A percentile compares a stretch with the other conserved stretches of the same genome.
Conservation (phyloP, 805 yeast genomes). For the Wickerhamiella allomyrinae region DNA sequence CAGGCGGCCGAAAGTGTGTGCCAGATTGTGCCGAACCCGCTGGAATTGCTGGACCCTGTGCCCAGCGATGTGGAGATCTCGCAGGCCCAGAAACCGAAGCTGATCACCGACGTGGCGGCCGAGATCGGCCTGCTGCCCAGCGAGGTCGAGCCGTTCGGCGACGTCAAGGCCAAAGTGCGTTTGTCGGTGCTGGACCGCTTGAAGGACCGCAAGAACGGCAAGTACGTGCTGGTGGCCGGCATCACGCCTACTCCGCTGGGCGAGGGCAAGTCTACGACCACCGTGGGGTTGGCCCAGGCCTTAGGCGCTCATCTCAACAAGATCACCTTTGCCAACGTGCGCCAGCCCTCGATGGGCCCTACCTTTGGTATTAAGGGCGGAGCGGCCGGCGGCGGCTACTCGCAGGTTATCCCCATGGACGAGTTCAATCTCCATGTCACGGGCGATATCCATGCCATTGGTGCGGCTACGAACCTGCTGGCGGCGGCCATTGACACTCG, state of each 20-base stretch:
- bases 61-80: constrained; percentile 89
- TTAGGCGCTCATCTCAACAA: constrained; percentile 77
- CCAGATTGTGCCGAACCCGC: constrained; percentile 40
- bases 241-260: constrained; percentile 97
- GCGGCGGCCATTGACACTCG: constrained; percentile 97
- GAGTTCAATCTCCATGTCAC: constrained; percentile 96
- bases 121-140: constrained; percentile 67
- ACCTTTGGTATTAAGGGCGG: constrained; percentile 98
- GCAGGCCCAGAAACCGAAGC: constrained; percentile 76
- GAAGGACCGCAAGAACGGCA: constrained; percentile 49
- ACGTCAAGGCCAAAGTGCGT: constrained; percentile 78
- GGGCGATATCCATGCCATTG: constrained; percentile 94
- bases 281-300: constrained; percentile 94
- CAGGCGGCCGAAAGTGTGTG: constrained; percentile 27
- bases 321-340: constrained; percentile 81
- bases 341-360: constrained; percentile 98
- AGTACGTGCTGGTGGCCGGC: constrained; percentile 87
- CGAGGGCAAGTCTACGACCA: constrained; percentile 94
- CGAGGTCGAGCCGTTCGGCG: constrained; percentile 82
- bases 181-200: constrained; percentile 59
- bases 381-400: constrained; percentile 98
- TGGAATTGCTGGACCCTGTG: constrained; percentile 48
- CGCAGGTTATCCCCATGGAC: constrained; percentile 98
- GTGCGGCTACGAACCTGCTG: constrained; percentile 81
- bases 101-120: constrained; percentile 54